Evolutionary conservation across 2,329 filamentous ascomycete genomes (phyloP), one percentile per base, ranked within the genome.

Genomic region (Knufia petricola): DNA sequence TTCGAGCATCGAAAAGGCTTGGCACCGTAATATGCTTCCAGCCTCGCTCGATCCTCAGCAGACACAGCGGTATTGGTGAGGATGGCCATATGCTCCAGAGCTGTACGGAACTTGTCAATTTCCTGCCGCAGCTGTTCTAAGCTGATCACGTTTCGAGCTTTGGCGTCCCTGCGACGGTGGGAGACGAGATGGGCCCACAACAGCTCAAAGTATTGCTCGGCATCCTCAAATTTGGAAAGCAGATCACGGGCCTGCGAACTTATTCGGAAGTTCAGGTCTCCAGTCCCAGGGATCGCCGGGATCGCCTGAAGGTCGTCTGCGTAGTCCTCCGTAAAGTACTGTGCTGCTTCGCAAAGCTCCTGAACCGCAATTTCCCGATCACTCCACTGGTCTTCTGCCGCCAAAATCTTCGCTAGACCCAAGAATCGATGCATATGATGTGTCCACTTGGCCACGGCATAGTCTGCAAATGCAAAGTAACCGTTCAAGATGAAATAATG

Each of bases 1-100:
- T 61, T 63, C 1, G 57, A 50, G 54, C 71, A 73, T 49, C 72
- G 72, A 61, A 62, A 73, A 8, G 61, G 39, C 7, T 61, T 63
- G 3, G 52, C 26, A 3, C 70, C 69, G 49, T 73, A 72, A 36
- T 62, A 64, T 10, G 57, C 41, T 2, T 42, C 15, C 32, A 60
- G 58, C 1, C 26, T 48, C 3, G 17, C 28, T 8, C 20, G 8
- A 4, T 34, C 30, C 4, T 34, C n/a, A 20, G 32, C n/a, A 4
- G 42, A 20, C 15, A 46, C 13, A 8, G 26, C 13, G 3, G 4
- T 12, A 10, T 12, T 21, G 9, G 26, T 46, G 15, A 13, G 9
- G 13, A 46, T 36, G 30, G 4, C 15, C 28, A n/a, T n/a, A n/a
- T n/a, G n/a, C n/a, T 45, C 39, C 7, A 62, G 43, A 0, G 61